Evolutionary conservation across 805 yeast species (phyloP).

Genomic region (Yamadazyma endophytica): DNA sequence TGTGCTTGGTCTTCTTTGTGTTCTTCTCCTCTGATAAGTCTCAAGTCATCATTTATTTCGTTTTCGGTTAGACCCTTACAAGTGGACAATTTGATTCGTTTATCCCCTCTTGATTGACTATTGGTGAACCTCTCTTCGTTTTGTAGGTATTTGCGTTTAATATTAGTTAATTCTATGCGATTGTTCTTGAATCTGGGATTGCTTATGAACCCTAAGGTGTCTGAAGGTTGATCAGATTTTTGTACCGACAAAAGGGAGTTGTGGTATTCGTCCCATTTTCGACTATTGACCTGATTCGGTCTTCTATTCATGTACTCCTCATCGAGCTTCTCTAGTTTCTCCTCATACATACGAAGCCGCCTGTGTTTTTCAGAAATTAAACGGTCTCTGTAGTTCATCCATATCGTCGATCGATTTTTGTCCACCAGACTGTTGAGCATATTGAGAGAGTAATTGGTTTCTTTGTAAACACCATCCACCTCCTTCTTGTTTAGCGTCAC

Average conservation of each 20-base stretch:
- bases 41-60: constrained; percentile 24
- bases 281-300: constrained; percentile 3
- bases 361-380: constrained; percentile 20
- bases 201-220: constrained; percentile 5
- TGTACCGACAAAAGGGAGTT: constrained; percentile 5
- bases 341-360: constrained; percentile 20
- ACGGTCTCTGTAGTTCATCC: constrained; percentile 30
- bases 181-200: constrained; percentile 11
- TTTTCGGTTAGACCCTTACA: constrained; percentile 18
- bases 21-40: constrained; percentile 12
- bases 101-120: constrained; percentile 1
- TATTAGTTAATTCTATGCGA: constrained; percentile 28
- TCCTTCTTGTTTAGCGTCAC: constrained; percentile 15
- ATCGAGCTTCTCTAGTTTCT: constrained; percentile 23
- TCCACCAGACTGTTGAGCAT: constrained; percentile 17
- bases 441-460: constrained; percentile 25
- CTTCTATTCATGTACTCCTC: constrained; percentile 25
- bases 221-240: not conserved
- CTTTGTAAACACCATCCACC: constrained; percentile 21
- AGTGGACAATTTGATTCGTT: constrained; percentile 10
- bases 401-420: constrained; percentile 24
- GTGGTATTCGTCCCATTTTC: constrained; percentile 11
- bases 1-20: constrained; percentile 5
- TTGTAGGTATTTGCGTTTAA: constrained; percentile 13
- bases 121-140: constrained; percentile 2